Base-by-base conservation (phyloP, 768 basidiomycete species). In the Tulasnella sp. region DNA sequence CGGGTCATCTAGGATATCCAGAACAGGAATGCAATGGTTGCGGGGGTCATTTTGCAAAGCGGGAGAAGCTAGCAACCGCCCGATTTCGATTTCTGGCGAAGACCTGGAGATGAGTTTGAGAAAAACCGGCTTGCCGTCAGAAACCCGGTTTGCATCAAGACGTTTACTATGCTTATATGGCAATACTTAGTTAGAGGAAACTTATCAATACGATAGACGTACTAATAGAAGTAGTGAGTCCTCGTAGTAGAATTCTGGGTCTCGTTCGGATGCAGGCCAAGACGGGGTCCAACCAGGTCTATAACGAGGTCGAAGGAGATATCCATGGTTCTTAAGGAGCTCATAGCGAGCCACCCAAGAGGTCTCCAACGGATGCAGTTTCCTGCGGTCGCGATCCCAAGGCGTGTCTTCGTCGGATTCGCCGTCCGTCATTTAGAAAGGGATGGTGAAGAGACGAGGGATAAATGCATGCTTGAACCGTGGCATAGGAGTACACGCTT, bases 1-100 rank as follows among this genome's bases (percentile, higher is more conserved):
- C 9, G 69, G 38, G 37, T 76, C 76, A 9, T 75, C 74, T 22
- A 76, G 69, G 15, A 76, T 68, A 58, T 76, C 76, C 0, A 76
- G 68, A 15, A 75, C 8, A 39, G 74, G 74, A 34, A 68, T n/a
- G 17, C 58, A 75, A 39, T 68, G 74, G 39, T 76, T 76, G 12
- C 76, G 76, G 19, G 68, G 42, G 22, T 76, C 76, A 22, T 22
- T 34, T 14, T 22, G 38, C 3, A 76, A 42, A 4, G 7, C 9
- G 8, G 11, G 72, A 15, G 76, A 71, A 9, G 42, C 39, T 14
- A 76, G 45, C 34, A 71, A 76, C n/a, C 71, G 45, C 31, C 45
- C 58, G 19, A 76, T 76, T 29, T 71, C 71, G 39, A 72, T 37
- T 37, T 76, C 76, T n/a, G 49, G 38, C 19, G 69, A 71, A 14